Conservation (phyloP, 257 asterid species). For the Solanum corneliomulleri region DNA sequence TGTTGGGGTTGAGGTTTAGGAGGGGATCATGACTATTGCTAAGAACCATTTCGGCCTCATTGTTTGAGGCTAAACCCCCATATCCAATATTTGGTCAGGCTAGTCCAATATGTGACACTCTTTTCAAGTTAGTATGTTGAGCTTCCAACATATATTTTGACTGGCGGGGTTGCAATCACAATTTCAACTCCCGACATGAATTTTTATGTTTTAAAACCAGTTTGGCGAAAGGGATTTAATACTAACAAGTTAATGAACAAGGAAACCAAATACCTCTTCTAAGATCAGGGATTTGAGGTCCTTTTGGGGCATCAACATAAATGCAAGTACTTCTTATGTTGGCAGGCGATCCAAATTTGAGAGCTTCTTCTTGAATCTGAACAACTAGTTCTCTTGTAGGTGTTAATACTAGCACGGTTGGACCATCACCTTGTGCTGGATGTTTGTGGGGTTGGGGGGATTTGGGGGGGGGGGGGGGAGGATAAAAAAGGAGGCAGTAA, state of each 20-base stretch:
- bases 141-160: constrained; percentile 86
- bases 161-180: constrained; percentile 84
- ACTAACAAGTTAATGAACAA: neutral
- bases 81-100: neutral
- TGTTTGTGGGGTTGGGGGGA: neutral
- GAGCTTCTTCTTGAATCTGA: constrained; percentile 83
- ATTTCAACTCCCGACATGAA: constrained; percentile 70
- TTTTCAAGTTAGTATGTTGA: constrained; percentile 66
- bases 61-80: neutral
- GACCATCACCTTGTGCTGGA: constrained; percentile 77
- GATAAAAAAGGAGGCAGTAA: neutral
- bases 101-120: constrained; percentile 78
- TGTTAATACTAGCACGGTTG: constrained; percentile 65
- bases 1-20: neutral
- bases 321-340: constrained; percentile 69
- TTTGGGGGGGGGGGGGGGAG: neutral
- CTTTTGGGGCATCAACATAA: constrained; percentile 88
- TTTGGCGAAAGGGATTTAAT: neutral
- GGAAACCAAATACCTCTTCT: constrained; percentile 43
- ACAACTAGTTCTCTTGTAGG: constrained; percentile 91
- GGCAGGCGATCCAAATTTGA: constrained; percentile 55
- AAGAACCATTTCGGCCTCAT: neutral
- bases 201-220: neutral
- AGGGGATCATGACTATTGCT: neutral
- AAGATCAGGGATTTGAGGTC: constrained; percentile 84